Evolutionary conservation across 495 filamentous ascomycete genomes (phyloP).

Genomic region (Penicillium ochrochloron): DNA sequence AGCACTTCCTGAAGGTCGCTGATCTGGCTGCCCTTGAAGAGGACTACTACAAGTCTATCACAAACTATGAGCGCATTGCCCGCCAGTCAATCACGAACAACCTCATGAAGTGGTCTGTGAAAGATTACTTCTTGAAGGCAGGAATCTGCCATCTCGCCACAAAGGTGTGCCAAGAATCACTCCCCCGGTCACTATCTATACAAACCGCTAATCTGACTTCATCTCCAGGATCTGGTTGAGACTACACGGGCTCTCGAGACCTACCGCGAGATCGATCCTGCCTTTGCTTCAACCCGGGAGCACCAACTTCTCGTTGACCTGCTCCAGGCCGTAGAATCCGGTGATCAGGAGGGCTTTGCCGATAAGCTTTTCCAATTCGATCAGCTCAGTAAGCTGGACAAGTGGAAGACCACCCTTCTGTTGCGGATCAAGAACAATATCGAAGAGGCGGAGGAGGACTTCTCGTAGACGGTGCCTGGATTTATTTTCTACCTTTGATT

Average conservation of each 20-base stretch:
- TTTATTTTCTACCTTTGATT: slow-evolving; percentile 33
- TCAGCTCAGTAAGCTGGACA: slow-evolving; percentile 87
- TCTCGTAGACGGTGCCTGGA: slow-evolving; percentile 54
- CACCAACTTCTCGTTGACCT: slow-evolving; percentile 79
- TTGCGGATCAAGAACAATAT: slow-evolving; percentile 81
- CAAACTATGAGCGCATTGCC: slow-evolving; percentile 80
- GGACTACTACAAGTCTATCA: slow-evolving; percentile 81
- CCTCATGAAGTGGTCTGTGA: slow-evolving; percentile 87
- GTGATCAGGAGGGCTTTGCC: slow-evolving; percentile 78
- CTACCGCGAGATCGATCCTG: slow-evolving; percentile 81
- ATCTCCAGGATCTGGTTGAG: slow-evolving; percentile 67
- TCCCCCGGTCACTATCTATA: background rate
- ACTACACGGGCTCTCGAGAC: slow-evolving; percentile 75
- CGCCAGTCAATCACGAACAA: slow-evolving; percentile 72
- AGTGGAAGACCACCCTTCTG: slow-evolving; percentile 92
- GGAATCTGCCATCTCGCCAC: slow-evolving; percentile 81
- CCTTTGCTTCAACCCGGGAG: slow-evolving; percentile 75
- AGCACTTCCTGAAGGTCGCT: slow-evolving; percentile 84
- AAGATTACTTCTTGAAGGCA: slow-evolving; percentile 91
- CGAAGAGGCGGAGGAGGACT: slow-evolving; percentile 76
- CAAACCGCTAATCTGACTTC: background rate
- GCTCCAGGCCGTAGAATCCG: slow-evolving; percentile 67
- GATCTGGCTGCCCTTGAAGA: slow-evolving; percentile 80
- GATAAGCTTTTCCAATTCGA: slow-evolving; percentile 87
- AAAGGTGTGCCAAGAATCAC: slow-evolving; percentile 46